Conservation (phyloP, 805 yeast species). For the Myxozyma monticola region DNA sequence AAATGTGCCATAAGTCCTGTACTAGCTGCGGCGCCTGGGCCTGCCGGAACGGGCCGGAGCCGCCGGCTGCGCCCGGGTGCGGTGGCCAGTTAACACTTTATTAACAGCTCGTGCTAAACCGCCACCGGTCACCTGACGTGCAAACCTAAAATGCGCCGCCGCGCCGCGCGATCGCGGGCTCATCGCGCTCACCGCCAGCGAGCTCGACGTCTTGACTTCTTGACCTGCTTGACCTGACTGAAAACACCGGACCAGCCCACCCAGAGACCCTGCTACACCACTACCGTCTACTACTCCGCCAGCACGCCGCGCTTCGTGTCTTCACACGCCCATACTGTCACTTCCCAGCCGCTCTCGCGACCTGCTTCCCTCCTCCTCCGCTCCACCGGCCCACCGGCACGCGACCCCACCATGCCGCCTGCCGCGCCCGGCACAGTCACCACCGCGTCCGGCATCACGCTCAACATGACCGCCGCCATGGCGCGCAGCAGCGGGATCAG, state of each 20-base stretch:
- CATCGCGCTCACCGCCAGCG: too few relatives aligned
- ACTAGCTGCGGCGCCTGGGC: too few relatives aligned
- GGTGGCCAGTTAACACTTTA: neutral
- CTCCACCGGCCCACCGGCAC: neutral
- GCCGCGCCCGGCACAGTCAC: slow-evolving; percentile 18
- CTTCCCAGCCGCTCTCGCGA: neutral
- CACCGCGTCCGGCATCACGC: slow-evolving; percentile 25
- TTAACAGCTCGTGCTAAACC: too few relatives aligned
- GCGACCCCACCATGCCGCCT: slow-evolving; percentile 22
- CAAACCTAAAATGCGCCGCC: too few relatives aligned
- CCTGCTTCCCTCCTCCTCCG: neutral
- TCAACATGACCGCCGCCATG: slow-evolving; percentile 31
- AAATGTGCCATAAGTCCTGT: too few relatives aligned
- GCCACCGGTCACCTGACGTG: too few relatives aligned
- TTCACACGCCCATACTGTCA: neutral
- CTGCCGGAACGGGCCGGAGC: neutral
- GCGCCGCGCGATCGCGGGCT: too few relatives aligned
- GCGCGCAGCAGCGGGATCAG: slow-evolving; percentile 30
- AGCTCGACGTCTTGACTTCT: too few relatives aligned
- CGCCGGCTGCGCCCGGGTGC: slow-evolving; percentile 1
- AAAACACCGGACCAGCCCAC: too few relatives aligned
- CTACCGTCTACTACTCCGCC: too few relatives aligned
- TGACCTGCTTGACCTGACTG: too few relatives aligned
- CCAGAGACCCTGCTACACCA: too few relatives aligned
- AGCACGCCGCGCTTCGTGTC: neutral